Base-by-base conservation (phyloP, 2,329 filamentous ascomycete genomes). In the Arachnomyces sp. region DNA sequence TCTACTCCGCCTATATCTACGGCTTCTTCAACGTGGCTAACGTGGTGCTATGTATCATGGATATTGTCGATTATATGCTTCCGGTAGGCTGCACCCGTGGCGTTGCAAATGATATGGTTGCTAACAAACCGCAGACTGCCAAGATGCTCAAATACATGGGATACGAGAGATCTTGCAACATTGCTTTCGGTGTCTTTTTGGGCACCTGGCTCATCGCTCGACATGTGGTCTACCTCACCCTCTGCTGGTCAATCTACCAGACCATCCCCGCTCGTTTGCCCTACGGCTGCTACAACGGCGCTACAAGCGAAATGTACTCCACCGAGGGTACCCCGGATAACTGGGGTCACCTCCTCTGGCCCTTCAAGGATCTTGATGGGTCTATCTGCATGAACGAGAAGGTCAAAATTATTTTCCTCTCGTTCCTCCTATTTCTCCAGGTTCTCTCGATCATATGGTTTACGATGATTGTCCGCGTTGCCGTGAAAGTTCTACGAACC, bases 71-170 rank as follows among this genome's bases (percentile, higher is more conserved):
- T 57, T 73, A 94, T 37, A 74, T 94, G 45, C 73, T 98, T 31
- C 84, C 90, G 33, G 86, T 94, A 70, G 60, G 82, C 61, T 11
- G 25, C 38, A 33, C n/a, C 9, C 13, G 9, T 25, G n/a, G 5
- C 16, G 12, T 31, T 29, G n/a, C 3, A 13, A 33, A 36, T 14
- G 31, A 25, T n/a, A 28, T n/a, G 14, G 12, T 17, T 25, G 20
- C 20, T 25, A 25, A 25, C 36, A 25, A 16, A 34, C 31, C 12
- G 36, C 45, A 93, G 87, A 69, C 80, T 20, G 92, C 92, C 51
- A 98, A 98, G 65, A 85, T 89, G 54, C 77, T 96, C 51, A 95
- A 94, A 62, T 98, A 96, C 60, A 69, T 88, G 38, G 82, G 83
- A 45, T 87, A 76, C 63, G 77, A 79, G 46, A 81, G 68, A 3